These are phyloP conservation scores for Termitomyces sp. DNA, from an alignment of 768 basidiomycete genomes.

Conservation along the genomic window DNA sequence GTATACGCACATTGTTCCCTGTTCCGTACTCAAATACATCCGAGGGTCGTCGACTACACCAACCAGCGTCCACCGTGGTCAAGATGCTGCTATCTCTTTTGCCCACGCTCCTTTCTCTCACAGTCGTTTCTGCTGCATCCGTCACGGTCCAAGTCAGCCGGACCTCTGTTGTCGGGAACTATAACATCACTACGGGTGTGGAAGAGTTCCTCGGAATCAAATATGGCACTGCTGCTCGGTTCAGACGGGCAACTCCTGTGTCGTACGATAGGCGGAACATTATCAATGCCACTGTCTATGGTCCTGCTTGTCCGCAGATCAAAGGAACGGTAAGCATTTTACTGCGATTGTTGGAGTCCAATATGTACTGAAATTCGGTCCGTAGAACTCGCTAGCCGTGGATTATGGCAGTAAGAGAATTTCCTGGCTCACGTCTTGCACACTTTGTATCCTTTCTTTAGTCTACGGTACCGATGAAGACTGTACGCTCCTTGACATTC, in stretches of 20 bases:
- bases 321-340: constrained; percentile 16
- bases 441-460: constrained; percentile 7
- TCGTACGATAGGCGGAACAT: constrained; percentile 5
- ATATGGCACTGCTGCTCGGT: constrained; percentile 18
- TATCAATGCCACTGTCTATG: constrained; percentile 14
- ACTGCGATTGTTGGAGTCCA: too few relatives aligned
- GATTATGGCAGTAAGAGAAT: constrained; percentile 17
- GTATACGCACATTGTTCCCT: not conserved
- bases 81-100: constrained; percentile 15
- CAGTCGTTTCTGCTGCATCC: constrained; percentile 13
- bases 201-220: constrained; percentile 21
- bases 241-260: constrained; percentile 16
- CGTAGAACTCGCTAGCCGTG: constrained; percentile 19
- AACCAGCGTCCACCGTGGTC: not conserved
- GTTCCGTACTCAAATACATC: not conserved
- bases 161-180: constrained; percentile 15
- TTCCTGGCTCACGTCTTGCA: not conserved
- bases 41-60: not conserved
- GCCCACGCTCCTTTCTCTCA: constrained; percentile 7
- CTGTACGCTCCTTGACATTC: constrained; percentile 20
- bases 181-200: constrained; percentile 18
- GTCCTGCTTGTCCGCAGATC: constrained; percentile 20
- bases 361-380: not conserved
- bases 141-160: constrained; percentile 14
- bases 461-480: constrained; percentile 21